phyloP scores from a whole-genome alignment of 106 monocot species.

The Phalaenopsis equestris region DNA sequence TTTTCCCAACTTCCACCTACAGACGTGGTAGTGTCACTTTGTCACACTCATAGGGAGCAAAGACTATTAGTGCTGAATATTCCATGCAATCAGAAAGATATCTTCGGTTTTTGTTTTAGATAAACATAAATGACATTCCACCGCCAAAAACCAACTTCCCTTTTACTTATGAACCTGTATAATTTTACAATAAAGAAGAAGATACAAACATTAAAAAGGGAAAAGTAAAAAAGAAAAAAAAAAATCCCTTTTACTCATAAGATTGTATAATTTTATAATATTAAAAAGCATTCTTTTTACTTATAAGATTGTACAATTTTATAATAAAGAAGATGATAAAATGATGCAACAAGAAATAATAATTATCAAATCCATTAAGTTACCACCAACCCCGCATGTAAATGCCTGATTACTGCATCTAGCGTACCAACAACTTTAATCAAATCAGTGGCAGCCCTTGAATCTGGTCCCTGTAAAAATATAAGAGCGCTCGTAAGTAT shows the following conservation, averaged over 20 bases:
- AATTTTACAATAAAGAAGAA: neutral
- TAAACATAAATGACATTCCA: neutral
- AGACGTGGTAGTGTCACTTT: too few species aligned
- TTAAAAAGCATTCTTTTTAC: neutral
- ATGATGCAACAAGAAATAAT: neutral
- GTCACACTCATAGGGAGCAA: too few species aligned
- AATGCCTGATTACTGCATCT: slow-evolving; percentile 60
- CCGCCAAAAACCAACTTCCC: neutral
- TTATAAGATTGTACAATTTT: neutral
- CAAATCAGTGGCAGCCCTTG: slow-evolving; percentile 73
- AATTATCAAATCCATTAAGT: slow-evolving; percentile 4
- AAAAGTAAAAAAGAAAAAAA: neutral
- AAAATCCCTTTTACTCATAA: neutral
- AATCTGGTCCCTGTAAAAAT: slow-evolving; percentile 70
- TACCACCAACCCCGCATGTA: slow-evolving; percentile 56
- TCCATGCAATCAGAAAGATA: too few species aligned
- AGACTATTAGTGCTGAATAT: too few species aligned
- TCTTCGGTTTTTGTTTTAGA: too few species aligned
- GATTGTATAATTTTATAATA: neutral
- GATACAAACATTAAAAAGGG: neutral
- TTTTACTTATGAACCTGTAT: neutral
- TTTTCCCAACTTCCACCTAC: too few species aligned
- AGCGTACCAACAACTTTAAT: slow-evolving; percentile 57
- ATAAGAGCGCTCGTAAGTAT: slow-evolving; percentile 6
- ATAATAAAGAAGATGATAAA: neutral